Evolutionary conservation across 768 basidiomycete species (phyloP), one percentile per base, ranked within the genome.

Genomic region (Cystoderma amianthinum): DNA sequence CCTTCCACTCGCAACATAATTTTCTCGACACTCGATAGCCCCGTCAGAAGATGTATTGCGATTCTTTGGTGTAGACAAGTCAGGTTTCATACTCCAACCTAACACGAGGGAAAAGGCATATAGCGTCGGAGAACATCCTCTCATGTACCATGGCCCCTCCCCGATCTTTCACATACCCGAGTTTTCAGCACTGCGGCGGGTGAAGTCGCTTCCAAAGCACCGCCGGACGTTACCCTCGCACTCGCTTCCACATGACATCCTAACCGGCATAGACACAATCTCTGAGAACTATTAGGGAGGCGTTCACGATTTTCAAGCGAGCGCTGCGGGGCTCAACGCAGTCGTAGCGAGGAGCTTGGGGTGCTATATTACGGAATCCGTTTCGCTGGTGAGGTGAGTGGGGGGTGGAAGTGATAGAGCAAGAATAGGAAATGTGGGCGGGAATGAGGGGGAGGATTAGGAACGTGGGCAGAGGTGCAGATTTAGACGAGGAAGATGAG

Each of bases 401-500:
- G 54, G n/a, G 1, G 57, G n/a, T n/a, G n/a, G n/a, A n/a, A n/a
- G n/a, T n/a, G n/a, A n/a, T n/a, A n/a, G n/a, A n/a, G n/a, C n/a
- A 15, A 2, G 25, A 41, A 38, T n/a, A n/a, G n/a, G n/a, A n/a
- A n/a, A n/a, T n/a, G 33, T 39, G 36, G 45, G 46, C 16, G 39
- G 44, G 42, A 46, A 44, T 42, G n/a, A n/a, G 54, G 33, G 61
- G 11, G 72, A 72, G 41, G 75, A 74, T 28, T 76, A 80, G 35
- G 74, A n/a, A n/a, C n/a, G n/a, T n/a, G n/a, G 72, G 63, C 7
- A 78, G 69, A 19, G 72, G 63, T 7, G 79, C 77, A 47, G 77
- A 69, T 16, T 85, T 84, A 53, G 80, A 80, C 48, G 53, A 71
- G 12, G 83, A 87, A 56, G 81, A 84, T 50, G n/a, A n/a, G n/a